A percentile compares a stretch with the other conserved stretches of the same genome.
These are phyloP conservation scores for Phytopythium boreale DNA, from an alignment of 352 stramenopile species.

Conservation along the genomic window DNA sequence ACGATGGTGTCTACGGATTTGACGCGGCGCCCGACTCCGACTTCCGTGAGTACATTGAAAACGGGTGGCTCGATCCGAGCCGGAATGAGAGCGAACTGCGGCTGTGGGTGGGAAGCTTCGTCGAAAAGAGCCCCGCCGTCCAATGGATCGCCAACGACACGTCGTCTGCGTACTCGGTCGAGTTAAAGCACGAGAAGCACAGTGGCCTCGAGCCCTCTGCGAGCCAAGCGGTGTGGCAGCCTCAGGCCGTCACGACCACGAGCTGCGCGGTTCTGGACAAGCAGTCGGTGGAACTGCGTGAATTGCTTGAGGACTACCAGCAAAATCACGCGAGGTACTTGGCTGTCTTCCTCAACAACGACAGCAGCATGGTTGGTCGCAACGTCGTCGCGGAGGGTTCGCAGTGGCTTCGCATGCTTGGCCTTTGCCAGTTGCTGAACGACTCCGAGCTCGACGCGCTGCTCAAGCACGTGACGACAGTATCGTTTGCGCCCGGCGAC, in stretches of 20 bases:
- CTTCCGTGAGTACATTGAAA: slow-evolving; percentile 48
- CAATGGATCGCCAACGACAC: slow-evolving; percentile 36
- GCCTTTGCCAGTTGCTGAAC: slow-evolving; percentile 7
- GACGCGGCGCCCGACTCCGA: slow-evolving; percentile 29
- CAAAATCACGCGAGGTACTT: slow-evolving; percentile 21
- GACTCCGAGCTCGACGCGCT: slow-evolving; percentile 12
- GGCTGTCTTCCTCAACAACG: slow-evolving; percentile 45
- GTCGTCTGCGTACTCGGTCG: slow-evolving; percentile 15
- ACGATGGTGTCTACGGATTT: slow-evolving; percentile 71
- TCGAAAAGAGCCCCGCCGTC: slow-evolving; percentile 43
- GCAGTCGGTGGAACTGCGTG: slow-evolving; percentile 33
- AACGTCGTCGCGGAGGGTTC: not conserved
- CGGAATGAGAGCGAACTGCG: slow-evolving; percentile 30
- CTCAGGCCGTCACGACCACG: slow-evolving; percentile 24
- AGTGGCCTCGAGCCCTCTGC: not conserved
- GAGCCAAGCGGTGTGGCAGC: slow-evolving; percentile 17
- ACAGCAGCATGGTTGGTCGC: slow-evolving; percentile 2
- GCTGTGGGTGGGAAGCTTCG: slow-evolving; percentile 72
- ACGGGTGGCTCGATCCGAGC: slow-evolving; percentile 55
- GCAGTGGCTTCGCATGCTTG: slow-evolving; percentile 21
- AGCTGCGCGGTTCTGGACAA: slow-evolving; percentile 48
- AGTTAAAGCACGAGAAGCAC: slow-evolving; percentile 24
- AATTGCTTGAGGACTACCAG: slow-evolving; percentile 25
- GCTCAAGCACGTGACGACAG: slow-evolving; percentile 9
- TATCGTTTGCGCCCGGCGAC: slow-evolving; percentile 14